Evolutionary conservation across 305 asterid genomes (phyloP), one percentile per base, ranked within the genome.

Genomic region (Caryopteris hybrid): DNA sequence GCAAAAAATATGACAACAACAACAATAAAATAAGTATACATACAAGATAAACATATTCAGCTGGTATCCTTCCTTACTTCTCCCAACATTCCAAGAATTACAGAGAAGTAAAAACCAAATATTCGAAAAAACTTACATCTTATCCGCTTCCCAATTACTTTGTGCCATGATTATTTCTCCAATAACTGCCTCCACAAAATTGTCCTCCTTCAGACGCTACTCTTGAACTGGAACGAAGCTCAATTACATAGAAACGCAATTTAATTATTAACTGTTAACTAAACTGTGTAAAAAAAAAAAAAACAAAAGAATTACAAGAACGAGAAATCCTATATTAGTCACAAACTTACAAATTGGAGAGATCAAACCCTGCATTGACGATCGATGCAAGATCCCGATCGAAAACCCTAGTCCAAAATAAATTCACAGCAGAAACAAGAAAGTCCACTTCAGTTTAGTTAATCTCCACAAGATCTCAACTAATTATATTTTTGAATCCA

Each of bases 131-230:
- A 53, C 74, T 68, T 86, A 95, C 99, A 95, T 95, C 88, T 92
- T 95, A 82, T 95, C 97, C 41, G 98, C 99, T 83, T 95, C 99
- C 99, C 99, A 95, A 74, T 90, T 89, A 81, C 95, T 95, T 92
- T 86, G 97, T 27, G 99, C 94, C 99, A 95, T 92, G 81, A 73
- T 52, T 73, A 17, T 45, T 53, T 43, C 72, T 63, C 65, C 71
- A 25, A 48, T 21, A 66, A 39, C 68, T 1, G 70, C 71, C 64
- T 71, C 73, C 76, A 53, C 53, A 42, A 60, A 64, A 34, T 65
- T 56, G 56, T 42, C 50, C 61, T 63, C 75, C 36, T 45, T 66
- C 59, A 69, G 79, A 43, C 56, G 64, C 78, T 62, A 34, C 29
- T 11, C 64, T 69, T 59, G 22, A 70, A 36, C 78, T 73, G 80